Conservation (phyloP, 2,329 filamentous ascomycete species). For the Lachnellula arida region DNA sequence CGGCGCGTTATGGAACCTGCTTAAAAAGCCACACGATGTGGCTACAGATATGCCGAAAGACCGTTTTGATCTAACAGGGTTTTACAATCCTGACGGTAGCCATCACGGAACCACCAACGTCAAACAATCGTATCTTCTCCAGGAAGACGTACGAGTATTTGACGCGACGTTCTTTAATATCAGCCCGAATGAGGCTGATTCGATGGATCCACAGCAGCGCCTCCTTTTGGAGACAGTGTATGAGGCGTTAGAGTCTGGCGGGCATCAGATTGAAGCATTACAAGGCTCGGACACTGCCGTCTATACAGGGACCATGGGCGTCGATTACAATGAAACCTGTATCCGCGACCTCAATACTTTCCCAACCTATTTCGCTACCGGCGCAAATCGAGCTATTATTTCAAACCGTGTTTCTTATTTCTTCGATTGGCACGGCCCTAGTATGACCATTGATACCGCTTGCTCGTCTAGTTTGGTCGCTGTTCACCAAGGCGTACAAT, state of each 20-base stretch:
- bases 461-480: conserved; percentile 35
- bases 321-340: too few species aligned
- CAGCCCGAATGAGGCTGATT: conserved; percentile 16
- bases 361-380: conserved; percentile 32
- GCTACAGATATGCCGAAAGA: too few species aligned
- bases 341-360: too few species aligned
- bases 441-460: conserved; percentile 36
- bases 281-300: conserved; percentile 18
- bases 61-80: too few species aligned
- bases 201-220: conserved; percentile 18
- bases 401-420: conserved; percentile 39
- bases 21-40: too few species aligned
- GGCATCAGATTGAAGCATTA: conserved; percentile 13
- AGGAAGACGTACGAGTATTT: conserved; percentile 29
- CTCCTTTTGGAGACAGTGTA: conserved; percentile 18
- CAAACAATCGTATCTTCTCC: conserved; percentile 28
- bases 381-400: conserved; percentile 29
- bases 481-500: conserved; percentile 25
- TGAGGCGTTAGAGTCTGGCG: conserved; percentile 21
- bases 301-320: conserved; percentile 32
- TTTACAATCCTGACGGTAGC: conserved; percentile 46
- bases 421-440: conserved; percentile 35
- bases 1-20: too few species aligned
- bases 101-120: conserved; percentile 21
- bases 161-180: conserved; percentile 34